Conservation (phyloP, 2,329 filamentous ascomycete species). For the Colletotrichum horii region DNA sequence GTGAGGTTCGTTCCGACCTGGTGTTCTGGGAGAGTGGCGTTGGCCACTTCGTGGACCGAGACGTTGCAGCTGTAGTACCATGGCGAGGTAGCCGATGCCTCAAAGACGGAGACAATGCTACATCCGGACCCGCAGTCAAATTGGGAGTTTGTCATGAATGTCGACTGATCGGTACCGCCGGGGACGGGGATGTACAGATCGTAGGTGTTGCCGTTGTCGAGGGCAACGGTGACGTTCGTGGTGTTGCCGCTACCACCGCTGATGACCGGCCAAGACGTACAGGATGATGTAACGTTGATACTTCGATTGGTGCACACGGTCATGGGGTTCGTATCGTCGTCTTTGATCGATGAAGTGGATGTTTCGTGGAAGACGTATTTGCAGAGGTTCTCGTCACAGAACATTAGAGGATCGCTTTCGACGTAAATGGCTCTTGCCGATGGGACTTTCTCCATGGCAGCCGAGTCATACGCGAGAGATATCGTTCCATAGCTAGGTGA, state of each 20-base stretch:
- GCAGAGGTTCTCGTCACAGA: constrained; percentile 24
- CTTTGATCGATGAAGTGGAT: constrained; percentile 3
- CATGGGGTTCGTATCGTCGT: constrained; percentile 17
- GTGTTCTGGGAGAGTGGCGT: constrained; percentile 39
- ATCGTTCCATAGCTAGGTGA: constrained; percentile 41
- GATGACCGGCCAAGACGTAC: constrained; percentile 34
- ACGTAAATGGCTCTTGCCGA: constrained; percentile 33
- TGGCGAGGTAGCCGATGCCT: constrained; percentile 36
- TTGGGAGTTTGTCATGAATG: constrained; percentile 37
- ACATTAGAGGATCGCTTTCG: constrained; percentile 30
- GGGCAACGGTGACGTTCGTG: constrained; percentile 30
- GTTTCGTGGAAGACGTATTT: constrained; percentile 44
- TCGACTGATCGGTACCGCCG: constrained; percentile 38
- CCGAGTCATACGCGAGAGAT: constrained; percentile 33
- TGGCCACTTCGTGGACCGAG: constrained; percentile 35
- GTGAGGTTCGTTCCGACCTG: constrained; percentile 38
- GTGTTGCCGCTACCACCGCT: constrained; percentile 34
- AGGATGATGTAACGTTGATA: constrained; percentile 32
- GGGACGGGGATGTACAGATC: constrained; percentile 23
- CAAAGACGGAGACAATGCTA: constrained; percentile 39
- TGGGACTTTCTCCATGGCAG: constrained; percentile 24
- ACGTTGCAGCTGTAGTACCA: constrained; percentile 49
- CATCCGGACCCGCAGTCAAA: constrained; percentile 29
- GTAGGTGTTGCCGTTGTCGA: constrained; percentile 18
- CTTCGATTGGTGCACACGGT: constrained; percentile 37